Conservation (phyloP, 106 monocot genomes). For the Platanthera guangdongensis region DNA sequence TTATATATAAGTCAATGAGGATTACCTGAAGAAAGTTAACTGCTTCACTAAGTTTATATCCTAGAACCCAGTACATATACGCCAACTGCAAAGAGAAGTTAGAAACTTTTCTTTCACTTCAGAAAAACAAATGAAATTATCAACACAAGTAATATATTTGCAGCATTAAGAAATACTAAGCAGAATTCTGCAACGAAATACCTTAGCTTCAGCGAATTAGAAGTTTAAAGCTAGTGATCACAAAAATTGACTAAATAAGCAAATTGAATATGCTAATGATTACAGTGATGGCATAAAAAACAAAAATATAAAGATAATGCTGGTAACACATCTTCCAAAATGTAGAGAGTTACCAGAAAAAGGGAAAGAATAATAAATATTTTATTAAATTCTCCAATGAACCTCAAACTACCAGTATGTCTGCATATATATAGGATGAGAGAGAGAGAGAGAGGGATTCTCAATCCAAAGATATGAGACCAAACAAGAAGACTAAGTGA, state of each 20-base stretch:
- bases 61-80: conserved; percentile 89
- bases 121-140: background rate
- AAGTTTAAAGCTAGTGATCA: background rate
- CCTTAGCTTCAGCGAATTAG: background rate
- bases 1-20: conserved; percentile 1
- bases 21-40: conserved; percentile 61
- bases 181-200: background rate
- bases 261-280: background rate
- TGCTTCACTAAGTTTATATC: conserved; percentile 63
- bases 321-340: background rate
- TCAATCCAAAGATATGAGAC: too few species aligned
- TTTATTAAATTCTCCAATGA: too few species aligned
- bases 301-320: background rate
- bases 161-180: background rate
- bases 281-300: background rate
- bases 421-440: too few species aligned
- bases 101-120: background rate
- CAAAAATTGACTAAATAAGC: background rate
- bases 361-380: too few species aligned
- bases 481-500: too few species aligned
- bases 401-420: too few species aligned
- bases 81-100: conserved; percentile 45
- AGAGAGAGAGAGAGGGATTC: too few species aligned
- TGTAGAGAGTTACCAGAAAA: too few species aligned
- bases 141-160: background rate